Conservation (phyloP, 2,329 filamentous ascomycete species). For the Phyllosticta ampelicida region DNA sequence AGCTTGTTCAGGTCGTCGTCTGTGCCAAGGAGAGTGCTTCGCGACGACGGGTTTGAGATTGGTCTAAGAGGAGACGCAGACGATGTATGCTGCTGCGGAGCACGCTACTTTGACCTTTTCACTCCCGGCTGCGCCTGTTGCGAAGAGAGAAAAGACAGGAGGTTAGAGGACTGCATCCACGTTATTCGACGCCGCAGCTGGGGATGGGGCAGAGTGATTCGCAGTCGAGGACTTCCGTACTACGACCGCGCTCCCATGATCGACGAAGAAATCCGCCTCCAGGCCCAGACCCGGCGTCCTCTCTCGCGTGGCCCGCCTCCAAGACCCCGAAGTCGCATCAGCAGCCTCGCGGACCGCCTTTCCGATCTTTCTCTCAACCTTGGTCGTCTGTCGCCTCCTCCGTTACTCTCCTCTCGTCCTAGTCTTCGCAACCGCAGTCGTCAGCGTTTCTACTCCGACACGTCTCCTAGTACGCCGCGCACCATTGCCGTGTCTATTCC, state of each 20-base stretch:
- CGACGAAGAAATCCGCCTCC: not conserved
- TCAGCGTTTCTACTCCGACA: not conserved
- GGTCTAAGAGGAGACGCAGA: not conserved
- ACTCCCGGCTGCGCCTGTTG: not conserved
- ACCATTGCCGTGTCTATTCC: not conserved
- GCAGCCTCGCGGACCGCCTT: not conserved
- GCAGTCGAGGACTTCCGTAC: not conserved
- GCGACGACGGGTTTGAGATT: not conserved
- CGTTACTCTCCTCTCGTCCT: not conserved
- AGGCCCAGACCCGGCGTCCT: not conserved
- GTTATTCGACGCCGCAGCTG: not conserved
- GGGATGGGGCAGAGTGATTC: not conserved
- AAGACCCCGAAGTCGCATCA: not conserved
- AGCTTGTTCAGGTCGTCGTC: not conserved
- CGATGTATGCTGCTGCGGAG: not conserved
- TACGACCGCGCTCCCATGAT: not conserved
- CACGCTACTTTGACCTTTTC: not conserved
- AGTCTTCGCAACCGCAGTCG: not conserved
- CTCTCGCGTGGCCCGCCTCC: not conserved
- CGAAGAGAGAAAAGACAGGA: not conserved
- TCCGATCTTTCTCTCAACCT: not conserved
- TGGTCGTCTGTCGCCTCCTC: not conserved
- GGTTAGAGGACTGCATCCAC: not conserved
- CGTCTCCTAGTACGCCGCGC: not conserved
- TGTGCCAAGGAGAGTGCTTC: not conserved